Percentiles rank a stretch among this genome's conserved stretches.
These are phyloP conservation scores for Pochonia chlamydosporia DNA, from an alignment of 2,329 filamentous ascomycete species.

Conservation along the genomic window DNA sequence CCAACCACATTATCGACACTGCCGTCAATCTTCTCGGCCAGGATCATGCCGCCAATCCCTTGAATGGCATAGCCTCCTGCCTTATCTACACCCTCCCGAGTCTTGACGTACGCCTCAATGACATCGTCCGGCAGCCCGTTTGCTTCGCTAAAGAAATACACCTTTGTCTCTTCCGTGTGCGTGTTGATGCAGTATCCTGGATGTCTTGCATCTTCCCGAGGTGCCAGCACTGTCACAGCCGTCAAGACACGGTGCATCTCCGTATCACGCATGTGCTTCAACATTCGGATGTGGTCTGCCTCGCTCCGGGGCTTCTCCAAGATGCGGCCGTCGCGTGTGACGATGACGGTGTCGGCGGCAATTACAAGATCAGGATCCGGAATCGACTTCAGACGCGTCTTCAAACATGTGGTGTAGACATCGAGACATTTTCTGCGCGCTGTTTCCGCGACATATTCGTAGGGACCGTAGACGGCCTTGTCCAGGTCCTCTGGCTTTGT, in stretches of 20 bases:
- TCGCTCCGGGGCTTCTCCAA: constrained; percentile 87
- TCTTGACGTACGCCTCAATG: constrained; percentile 71
- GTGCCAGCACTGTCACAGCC: constrained; percentile 76
- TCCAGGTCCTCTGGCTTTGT: constrained; percentile 79
- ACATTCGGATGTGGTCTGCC: constrained; percentile 76
- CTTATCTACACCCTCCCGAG: constrained; percentile 90
- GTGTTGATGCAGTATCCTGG: constrained; percentile 81
- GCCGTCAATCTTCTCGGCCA: constrained; percentile 86
- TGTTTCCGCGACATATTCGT: constrained; percentile 87
- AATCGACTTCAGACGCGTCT: constrained; percentile 35
- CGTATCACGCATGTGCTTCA: constrained; percentile 74
- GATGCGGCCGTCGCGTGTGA: constrained; percentile 67
- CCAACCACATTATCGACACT: constrained; percentile 93
- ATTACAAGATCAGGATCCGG: constrained; percentile 79
- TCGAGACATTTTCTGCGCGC: constrained; percentile 76
- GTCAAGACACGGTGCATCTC: constrained; percentile 78
- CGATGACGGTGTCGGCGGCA: constrained; percentile 86
- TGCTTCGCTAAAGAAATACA: constrained; percentile 69
- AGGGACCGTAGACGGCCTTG: constrained; percentile 67
- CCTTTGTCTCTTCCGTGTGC: constrained; percentile 83
- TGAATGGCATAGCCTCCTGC: constrained; percentile 95
- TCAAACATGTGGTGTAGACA: constrained; percentile 51
- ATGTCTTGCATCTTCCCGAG: constrained; percentile 70
- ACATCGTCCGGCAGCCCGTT: constrained; percentile 68
- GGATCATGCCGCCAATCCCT: constrained; percentile 75